Base-by-base conservation (phyloP, 2,329 filamentous ascomycete species). In the Microdochium nivale region DNA sequence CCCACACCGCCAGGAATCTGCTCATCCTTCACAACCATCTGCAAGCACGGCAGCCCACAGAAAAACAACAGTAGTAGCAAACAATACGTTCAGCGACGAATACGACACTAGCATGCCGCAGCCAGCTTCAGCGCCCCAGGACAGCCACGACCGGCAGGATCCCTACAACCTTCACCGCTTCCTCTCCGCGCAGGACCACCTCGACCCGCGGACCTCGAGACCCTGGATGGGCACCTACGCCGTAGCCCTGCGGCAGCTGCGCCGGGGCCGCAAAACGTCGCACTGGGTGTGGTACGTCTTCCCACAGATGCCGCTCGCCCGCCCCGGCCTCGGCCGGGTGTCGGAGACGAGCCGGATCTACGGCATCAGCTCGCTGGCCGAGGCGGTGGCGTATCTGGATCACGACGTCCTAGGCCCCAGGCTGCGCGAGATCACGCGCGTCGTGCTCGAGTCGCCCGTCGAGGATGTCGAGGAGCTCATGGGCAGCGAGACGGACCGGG, bases 371-470 rank as follows among this genome's bases (percentile, higher is more conserved):
- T 46, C 35, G 1, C 35, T 47, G 3, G 27, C 19, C 25, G 49
- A 27, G 37, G 49, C 49, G 30, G 16, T 19, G 24, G 49, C 40
- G 35, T 50, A 50, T n/a, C 49, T 50, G 11, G 24, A 10, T 7
- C 37, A 50, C 37, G 25, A 44, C 3, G 25, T 50, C 21, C 49
- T 50, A 5, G 49, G 49, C 35, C 19, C 35, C 5, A 25, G 49
- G 14, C 49, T 50, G 24, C 49, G 11, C 23, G 49, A 50, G 32
- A 46, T 50, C 7, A 50, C 49, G 8, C n/a, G 44, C 10, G 37
- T 44, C 16, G 37, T 27, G 13, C 49, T 50, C 11, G 33, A 44
- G 8, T 16, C 21, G 9, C 23, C n/a, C 7, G 35, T 23, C 3
- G 21, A 25, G 24, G 27, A 33, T 24, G 32, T 50, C 23, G 21